phyloP scores from a whole-genome alignment of 305 asterid species.

The Fraxinus angustifolia region DNA sequence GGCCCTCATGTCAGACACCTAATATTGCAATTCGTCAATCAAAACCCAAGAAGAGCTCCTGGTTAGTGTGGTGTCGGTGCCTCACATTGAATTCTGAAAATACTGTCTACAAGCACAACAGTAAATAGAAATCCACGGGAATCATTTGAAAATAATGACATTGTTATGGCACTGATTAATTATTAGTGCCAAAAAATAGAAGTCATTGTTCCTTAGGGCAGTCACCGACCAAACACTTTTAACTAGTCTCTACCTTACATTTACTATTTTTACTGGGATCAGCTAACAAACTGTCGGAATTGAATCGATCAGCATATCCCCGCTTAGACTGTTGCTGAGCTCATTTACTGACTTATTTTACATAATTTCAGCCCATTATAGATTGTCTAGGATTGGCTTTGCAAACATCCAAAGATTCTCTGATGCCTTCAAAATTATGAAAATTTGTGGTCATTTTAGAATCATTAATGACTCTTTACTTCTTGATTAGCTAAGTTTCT shows the following conservation, averaged over 20 bases:
- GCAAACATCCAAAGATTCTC: neutral
- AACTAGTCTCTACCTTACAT: neutral
- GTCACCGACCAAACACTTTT: neutral
- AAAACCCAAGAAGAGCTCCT: too few species aligned
- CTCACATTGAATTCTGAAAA: too few species aligned
- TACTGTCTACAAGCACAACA: neutral
- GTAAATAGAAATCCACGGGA: neutral
- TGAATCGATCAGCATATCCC: neutral
- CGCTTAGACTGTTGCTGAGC: neutral
- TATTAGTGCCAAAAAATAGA: neutral
- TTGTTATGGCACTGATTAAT: neutral
- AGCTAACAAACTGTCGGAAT: neutral
- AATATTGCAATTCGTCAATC: neutral
- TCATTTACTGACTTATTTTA: neutral
- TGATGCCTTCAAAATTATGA: neutral
- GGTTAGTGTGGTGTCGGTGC: too few species aligned
- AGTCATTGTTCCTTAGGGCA: neutral
- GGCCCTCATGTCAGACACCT: neutral
- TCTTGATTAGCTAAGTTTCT: neutral
- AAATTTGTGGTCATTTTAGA: neutral
- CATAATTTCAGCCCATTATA: neutral
- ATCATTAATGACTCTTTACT: neutral
- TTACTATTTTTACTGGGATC: neutral
- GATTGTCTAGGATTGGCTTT: neutral
- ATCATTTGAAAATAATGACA: neutral